Evolutionary conservation across 495 filamentous ascomycete species (phyloP).

Genomic region (Barbatosphaeria neglecta): DNA sequence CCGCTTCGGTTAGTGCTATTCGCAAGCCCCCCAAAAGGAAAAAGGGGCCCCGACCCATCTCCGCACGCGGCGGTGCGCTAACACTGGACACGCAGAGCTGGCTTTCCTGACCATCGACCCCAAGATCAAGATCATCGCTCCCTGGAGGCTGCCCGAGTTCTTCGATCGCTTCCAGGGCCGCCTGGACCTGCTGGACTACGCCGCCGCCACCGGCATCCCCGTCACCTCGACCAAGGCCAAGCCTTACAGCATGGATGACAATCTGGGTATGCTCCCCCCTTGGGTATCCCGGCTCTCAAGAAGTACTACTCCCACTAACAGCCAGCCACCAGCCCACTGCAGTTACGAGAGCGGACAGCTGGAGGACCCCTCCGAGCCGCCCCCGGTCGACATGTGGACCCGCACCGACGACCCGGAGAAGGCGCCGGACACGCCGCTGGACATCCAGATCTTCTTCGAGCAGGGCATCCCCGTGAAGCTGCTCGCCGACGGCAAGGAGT

Average conservation of each 20-base stretch:
- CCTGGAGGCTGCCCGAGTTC: conserved; percentile 79
- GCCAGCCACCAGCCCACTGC: conserved; percentile 49
- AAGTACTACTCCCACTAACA: background rate
- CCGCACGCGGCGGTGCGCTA: background rate
- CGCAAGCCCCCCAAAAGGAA: too few species aligned
- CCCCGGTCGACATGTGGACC: conserved; percentile 80
- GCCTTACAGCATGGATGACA: conserved; percentile 82
- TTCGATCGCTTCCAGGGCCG: conserved; percentile 72
- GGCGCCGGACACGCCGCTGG: conserved; percentile 63
- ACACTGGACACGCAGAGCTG: conserved; percentile 9
- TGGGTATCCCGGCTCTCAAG: too few species aligned
- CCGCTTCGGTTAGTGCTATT: conserved; percentile 47
- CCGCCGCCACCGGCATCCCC: conserved; percentile 63
- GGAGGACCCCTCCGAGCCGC: conserved; percentile 51
- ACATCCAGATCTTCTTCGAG: conserved; percentile 72
- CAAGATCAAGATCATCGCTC: conserved; percentile 39
- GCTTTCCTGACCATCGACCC: conserved; percentile 17
- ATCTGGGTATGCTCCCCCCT: conserved; percentile 46
- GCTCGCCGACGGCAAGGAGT: conserved; percentile 43
- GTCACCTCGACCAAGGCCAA: conserved; percentile 67
- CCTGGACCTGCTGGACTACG: conserved; percentile 82
- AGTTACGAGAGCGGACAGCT: conserved; percentile 77
- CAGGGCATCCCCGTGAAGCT: conserved; percentile 73
- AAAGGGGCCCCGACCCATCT: conserved; percentile 49
- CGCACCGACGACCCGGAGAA: conserved; percentile 61